Evolutionary conservation across 2,329 filamentous ascomycete genomes (phyloP), one percentile per base, ranked within the genome.

Genomic region (Talaromyces albobiverticillius): DNA sequence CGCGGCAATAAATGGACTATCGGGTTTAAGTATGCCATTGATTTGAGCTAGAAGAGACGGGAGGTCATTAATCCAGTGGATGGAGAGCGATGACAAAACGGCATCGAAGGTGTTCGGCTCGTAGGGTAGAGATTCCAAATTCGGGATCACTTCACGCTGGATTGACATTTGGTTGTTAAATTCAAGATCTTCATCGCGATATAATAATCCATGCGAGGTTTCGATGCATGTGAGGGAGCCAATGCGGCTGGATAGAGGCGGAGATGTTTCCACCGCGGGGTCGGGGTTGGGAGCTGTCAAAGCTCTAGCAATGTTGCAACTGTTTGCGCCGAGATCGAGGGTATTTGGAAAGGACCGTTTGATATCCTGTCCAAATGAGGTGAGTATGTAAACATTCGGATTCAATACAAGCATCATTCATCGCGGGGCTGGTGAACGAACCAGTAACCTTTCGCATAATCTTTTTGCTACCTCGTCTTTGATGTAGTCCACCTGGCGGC

Each of bases 21-120:
- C 94, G 0, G 93, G 91, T 72, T 95, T 95, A 23, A 99, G 81
- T 31, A 95, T 78, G 60, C 83, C 82, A 76, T 96, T 95, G 67
- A 96, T 87, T 67, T 95, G 90, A 1, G 85, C 79, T 2, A 99
- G 80, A 10, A 95, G 78, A 1, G 88, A 89, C 0, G 94, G 94
- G 4, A 99, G 82, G 70, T 99, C 90, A 70, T 99, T 99, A 78
- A 96, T 88, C 94, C 94, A 99, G 73, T 99, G 94, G 68, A 99
- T 79, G 55, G 88, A 92, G 56, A 96, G 76, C 53, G 88, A 95
- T 67, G 90, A 95, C 58, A 99, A 77, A 10, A 96, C 89, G 5
- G 95, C 84, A 69, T 97, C 92, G 70, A 96, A 97, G 3, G 86
- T 84, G 60, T 85, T 82, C 4, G 88, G 76, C 46, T 83, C 82